These are phyloP conservation scores for Gaertneriomyces sp. DNA, from an alignment of 192 early-diverging fungal species.

Conservation along the genomic window DNA sequence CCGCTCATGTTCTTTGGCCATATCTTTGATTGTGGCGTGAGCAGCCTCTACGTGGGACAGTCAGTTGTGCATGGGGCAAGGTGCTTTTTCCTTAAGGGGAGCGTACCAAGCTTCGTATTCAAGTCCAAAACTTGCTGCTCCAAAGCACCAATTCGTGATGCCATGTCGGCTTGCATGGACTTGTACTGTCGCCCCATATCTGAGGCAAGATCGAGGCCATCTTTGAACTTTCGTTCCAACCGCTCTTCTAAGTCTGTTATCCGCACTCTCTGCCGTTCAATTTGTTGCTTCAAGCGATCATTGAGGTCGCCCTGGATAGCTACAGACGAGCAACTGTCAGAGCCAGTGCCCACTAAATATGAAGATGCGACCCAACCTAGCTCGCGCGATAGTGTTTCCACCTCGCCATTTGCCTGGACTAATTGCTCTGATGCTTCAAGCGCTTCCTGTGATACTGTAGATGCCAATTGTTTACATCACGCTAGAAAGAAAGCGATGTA, in stretches of 20 bases:
- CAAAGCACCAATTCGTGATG: conserved; percentile 47
- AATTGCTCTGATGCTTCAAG: conserved; percentile 42
- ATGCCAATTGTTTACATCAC: background rate
- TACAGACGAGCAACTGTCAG: background rate
- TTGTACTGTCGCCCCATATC: conserved; percentile 63
- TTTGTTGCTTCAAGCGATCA: conserved; percentile 24
- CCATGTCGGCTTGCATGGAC: conserved; percentile 59
- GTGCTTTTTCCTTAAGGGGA: background rate
- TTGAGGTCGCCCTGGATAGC: conserved; percentile 36
- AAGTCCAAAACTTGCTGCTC: conserved; percentile 52
- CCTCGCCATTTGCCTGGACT: conserved; percentile 34
- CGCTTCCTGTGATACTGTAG: conserved; percentile 15
- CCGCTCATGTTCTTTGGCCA: conserved; percentile 42
- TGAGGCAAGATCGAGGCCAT: conserved; percentile 50
- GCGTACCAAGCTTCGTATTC: conserved; percentile 45
- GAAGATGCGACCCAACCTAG: conserved; percentile 25
- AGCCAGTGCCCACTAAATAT: background rate
- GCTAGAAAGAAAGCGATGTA: background rate
- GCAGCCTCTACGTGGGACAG: conserved; percentile 19
- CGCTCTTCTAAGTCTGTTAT: conserved; percentile 39
- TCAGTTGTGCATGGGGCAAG: no score
- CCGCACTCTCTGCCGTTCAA: conserved; percentile 29
- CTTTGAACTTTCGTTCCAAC: conserved; percentile 35
- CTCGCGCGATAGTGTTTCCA: conserved; percentile 38
- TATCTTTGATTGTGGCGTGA: conserved; percentile 41